phyloP scores from a whole-genome alignment of 164 flowering plant species.

The Aristolochia californica region DNA sequence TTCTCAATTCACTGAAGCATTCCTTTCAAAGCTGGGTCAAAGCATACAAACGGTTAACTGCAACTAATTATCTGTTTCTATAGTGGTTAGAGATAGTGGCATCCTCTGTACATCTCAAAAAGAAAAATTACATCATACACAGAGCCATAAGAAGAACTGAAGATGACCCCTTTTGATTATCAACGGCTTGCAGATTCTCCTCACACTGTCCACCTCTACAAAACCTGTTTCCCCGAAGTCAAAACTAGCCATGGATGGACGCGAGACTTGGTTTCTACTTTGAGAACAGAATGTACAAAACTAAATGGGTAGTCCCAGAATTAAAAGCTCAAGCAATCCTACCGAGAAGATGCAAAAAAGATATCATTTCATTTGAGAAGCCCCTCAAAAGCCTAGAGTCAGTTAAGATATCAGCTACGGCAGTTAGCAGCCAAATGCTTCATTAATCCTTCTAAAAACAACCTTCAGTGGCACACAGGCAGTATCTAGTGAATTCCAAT shows the following conservation, averaged over 20 bases:
- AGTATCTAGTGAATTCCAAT: conserved; percentile 32
- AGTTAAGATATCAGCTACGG: conserved; percentile 9
- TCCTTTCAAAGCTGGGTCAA: neutral
- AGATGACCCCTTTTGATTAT: neutral
- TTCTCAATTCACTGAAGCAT: too few species aligned
- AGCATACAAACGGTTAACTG: neutral
- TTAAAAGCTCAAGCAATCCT: too few species aligned
- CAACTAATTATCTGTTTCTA: conserved; percentile 4
- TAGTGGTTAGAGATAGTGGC: conserved; percentile 9
- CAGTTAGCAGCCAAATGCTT: conserved; percentile 43
- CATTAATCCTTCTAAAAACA: conserved; percentile 80
- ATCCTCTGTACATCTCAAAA: conserved; percentile 23
- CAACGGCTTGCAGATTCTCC: neutral
- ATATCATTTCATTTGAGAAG: too few species aligned
- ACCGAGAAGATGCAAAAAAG: too few species aligned
- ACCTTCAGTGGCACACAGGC: conserved; percentile 73
- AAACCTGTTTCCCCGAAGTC: neutral
- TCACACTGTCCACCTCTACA: conserved; percentile 4
- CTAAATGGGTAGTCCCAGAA: too few species aligned
- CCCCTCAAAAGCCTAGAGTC: too few species aligned
- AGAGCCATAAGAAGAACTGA: conserved; percentile 7
- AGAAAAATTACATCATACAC: conserved; percentile 32
- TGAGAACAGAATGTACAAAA: too few species aligned
- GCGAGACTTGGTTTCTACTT: too few species aligned
- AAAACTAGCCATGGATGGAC: too few species aligned